A percentile compares a stretch with the other conserved stretches of the same genome.
phyloP scores from a whole-genome alignment of 2,329 filamentous ascomycete species.

The Sphaerulina vaccinii region DNA sequence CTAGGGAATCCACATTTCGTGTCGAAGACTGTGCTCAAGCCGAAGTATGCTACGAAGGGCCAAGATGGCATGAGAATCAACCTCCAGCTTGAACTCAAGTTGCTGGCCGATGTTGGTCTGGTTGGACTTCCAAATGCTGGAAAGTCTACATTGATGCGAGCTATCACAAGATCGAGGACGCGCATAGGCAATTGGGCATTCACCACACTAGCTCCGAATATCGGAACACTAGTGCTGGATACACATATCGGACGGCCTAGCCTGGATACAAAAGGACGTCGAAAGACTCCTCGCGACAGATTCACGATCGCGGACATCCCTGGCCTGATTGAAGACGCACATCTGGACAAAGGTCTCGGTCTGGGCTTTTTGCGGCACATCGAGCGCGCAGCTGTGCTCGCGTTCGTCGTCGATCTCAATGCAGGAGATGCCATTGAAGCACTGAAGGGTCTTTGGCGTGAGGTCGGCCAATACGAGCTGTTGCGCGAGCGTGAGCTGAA shows the following conservation, averaged over 20 bases:
- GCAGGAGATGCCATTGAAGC: slow-evolving; percentile 76
- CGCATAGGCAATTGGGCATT: slow-evolving; percentile 95
- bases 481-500: slow-evolving; percentile 71
- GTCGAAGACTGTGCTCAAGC: slow-evolving; percentile 69
- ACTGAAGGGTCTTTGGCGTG: slow-evolving; percentile 80
- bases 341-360: slow-evolving; percentile 86
- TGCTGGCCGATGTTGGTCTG: slow-evolving; percentile 90
- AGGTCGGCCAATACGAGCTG: slow-evolving; percentile 85
- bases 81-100: slow-evolving; percentile 86
- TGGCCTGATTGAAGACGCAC: slow-evolving; percentile 86
- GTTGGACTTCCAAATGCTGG: slow-evolving; percentile 95
- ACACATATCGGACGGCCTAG: slow-evolving; percentile 73
- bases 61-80: slow-evolving; percentile 75
- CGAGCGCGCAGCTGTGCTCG: slow-evolving; percentile 86
- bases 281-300: slow-evolving; percentile 63
- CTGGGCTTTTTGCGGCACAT: slow-evolving; percentile 91
- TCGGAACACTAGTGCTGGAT: slow-evolving; percentile 92
- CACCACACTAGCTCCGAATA: slow-evolving; percentile 90
- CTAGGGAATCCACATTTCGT: slow-evolving; percentile 93
- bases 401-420: slow-evolving; percentile 86
- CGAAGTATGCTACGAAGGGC: slow-evolving; percentile 85
- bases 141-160: slow-evolving; percentile 86
- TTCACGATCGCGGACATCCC: slow-evolving; percentile 97
- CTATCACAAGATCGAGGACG: slow-evolving; percentile 83
- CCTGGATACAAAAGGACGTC: slow-evolving; percentile 47